phyloP scores from a whole-genome alignment of 2,329 filamentous ascomycete species.

The Blastomyces parvus region DNA sequence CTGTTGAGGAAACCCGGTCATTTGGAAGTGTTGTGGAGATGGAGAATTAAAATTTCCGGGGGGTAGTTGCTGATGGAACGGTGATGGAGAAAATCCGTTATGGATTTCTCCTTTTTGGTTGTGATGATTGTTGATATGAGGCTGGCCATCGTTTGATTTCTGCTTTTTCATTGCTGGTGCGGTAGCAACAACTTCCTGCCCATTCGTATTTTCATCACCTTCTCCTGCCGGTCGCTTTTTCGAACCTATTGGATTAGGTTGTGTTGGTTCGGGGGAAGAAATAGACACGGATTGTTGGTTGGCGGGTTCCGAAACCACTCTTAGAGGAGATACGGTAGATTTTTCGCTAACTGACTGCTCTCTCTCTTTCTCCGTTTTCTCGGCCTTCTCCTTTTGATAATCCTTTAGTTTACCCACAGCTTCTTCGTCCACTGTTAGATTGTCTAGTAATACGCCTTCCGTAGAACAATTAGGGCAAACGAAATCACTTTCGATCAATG shows the following conservation, averaged over 20 bases:
- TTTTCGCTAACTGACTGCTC: slow-evolving; percentile 20
- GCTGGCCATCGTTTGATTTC: slow-evolving; percentile 33
- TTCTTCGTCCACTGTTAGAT: slow-evolving; percentile 75
- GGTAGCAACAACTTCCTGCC: slow-evolving; percentile 37
- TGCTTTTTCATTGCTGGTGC: slow-evolving; percentile 34
- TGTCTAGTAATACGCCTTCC: slow-evolving; percentile 86
- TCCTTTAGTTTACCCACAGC: slow-evolving; percentile 66
- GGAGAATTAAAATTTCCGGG: slow-evolving; percentile 26
- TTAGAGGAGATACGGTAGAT: slow-evolving; percentile 4
- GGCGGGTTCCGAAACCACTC: slow-evolving; percentile 17
- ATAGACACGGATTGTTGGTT: slow-evolving; percentile 1
- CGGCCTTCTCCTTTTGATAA: slow-evolving; percentile 51
- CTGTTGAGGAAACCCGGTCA: slow-evolving; percentile 28
- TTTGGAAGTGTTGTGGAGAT: slow-evolving; percentile 24
- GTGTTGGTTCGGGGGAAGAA: slow-evolving; percentile 19
- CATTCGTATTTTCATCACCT: slow-evolving; percentile 49
- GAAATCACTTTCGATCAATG: slow-evolving; percentile 96
- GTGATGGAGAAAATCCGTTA: slow-evolving; percentile 16
- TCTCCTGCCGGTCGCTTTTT: slow-evolving; percentile 83
- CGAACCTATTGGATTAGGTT: slow-evolving; percentile 33
- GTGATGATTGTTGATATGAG: neutral
- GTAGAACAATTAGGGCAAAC: slow-evolving; percentile 85
- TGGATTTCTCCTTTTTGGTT: slow-evolving; percentile 11
- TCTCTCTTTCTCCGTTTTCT: slow-evolving; percentile 31
- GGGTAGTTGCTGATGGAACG: slow-evolving; percentile 31